Evolutionary conservation across 495 filamentous ascomycete genomes (phyloP).

Genomic region (Neurospora intermedia): DNA sequence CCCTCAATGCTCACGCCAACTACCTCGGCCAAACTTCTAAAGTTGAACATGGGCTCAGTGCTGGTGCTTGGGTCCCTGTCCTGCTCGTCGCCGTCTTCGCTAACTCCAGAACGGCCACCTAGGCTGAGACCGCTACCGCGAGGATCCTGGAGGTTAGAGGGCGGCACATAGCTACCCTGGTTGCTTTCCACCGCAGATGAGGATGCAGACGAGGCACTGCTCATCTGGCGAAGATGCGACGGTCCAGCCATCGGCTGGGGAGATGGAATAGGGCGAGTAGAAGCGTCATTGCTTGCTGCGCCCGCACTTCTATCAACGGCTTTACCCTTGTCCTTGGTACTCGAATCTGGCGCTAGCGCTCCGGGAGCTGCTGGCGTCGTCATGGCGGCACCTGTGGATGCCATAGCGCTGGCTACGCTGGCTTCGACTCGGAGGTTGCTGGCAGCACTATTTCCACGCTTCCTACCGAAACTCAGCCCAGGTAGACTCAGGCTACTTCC

Average conservation of each 20-base stretch:
- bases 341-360: constrained; percentile 8
- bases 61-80: constrained; percentile 40
- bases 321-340: constrained; percentile 63
- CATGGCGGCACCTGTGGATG: constrained; percentile 15
- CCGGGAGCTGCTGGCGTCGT: constrained; percentile 11
- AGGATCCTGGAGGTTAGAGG: constrained; percentile 34
- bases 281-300: constrained; percentile 8
- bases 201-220: constrained; percentile 69
- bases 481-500: constrained; percentile 41
- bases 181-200: constrained; percentile 62
- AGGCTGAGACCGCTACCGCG: constrained; percentile 33
- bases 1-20: constrained; percentile 51
- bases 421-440: constrained; percentile 39
- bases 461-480: constrained; percentile 35
- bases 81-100: constrained; percentile 28
- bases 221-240: constrained; percentile 68
- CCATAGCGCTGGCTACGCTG: constrained; percentile 23
- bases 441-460: constrained; percentile 43
- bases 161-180: constrained; percentile 40
- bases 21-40: constrained; percentile 75
- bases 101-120: constrained; percentile 25
- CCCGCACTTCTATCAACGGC: constrained; percentile 49
- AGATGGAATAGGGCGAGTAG: constrained; percentile 28
- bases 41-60: constrained; percentile 80
- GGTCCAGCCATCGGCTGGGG: constrained; percentile 38